These are phyloP conservation scores for Otatea glauca DNA, from an alignment of 176 grass and related monocot species.

Conservation along the genomic window DNA sequence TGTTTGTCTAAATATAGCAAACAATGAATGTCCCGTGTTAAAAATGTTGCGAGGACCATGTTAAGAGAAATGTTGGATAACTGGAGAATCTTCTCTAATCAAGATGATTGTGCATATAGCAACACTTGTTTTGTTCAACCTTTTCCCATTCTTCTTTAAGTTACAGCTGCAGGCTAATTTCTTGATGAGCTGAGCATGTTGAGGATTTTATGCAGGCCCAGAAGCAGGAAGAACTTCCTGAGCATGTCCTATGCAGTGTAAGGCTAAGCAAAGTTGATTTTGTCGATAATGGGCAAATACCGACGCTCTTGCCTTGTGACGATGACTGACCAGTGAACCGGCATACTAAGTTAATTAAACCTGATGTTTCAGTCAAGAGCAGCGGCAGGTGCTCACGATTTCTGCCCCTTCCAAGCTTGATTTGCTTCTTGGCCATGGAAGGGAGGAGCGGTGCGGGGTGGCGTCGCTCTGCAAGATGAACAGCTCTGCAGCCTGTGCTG, in stretches of 20 bases:
- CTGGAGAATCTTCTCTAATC: too few species aligned
- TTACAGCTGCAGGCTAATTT: constrained; percentile 21
- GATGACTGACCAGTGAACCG: constrained; percentile 50
- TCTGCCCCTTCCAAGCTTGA: constrained; percentile 37
- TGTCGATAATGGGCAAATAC: constrained; percentile 77
- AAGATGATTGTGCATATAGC: too few species aligned
- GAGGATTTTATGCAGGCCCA: constrained; percentile 73
- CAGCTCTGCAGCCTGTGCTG: background rate
- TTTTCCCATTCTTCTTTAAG: background rate
- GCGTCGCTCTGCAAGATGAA: constrained; percentile 17
- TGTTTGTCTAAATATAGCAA: too few species aligned
- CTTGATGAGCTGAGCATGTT: constrained; percentile 30
- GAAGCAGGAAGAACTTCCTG: constrained; percentile 97
- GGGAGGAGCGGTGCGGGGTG: background rate
- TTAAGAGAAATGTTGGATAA: too few species aligned
- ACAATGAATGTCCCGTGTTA: too few species aligned
- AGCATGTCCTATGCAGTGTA: constrained; percentile 84
- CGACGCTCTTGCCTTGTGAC: constrained; percentile 68
- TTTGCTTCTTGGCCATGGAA: constrained; percentile 32
- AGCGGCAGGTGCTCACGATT: constrained; percentile 3
- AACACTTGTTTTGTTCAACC: background rate
- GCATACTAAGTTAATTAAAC: constrained; percentile 26
- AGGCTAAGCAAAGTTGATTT: constrained; percentile 88
- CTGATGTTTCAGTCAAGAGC: constrained; percentile 35
- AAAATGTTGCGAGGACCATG: too few species aligned